Conservation (phyloP, 2,329 filamentous ascomycete species). For the Cryphonectria nitschkei region DNA sequence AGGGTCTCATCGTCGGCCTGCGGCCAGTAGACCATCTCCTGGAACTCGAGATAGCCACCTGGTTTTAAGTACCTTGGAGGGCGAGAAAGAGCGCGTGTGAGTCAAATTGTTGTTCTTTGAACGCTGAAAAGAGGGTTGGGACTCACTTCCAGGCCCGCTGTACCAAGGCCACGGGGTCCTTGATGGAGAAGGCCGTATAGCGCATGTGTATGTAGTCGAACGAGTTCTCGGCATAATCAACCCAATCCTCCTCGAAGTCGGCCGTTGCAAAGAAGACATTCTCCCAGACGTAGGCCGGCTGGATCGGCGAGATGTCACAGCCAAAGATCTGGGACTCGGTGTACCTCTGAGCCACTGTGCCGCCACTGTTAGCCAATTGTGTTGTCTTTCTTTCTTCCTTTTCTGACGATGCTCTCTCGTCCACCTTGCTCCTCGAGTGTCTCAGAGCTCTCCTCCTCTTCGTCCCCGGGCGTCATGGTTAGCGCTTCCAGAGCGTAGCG, state of each 20-base stretch:
- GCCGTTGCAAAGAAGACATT: constrained; percentile 57
- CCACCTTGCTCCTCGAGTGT: background rate
- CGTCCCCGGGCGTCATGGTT: background rate
- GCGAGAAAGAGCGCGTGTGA: background rate
- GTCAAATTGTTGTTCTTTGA: background rate
- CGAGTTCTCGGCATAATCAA: constrained; percentile 44
- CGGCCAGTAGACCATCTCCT: constrained; percentile 49
- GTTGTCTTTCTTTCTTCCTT: background rate
- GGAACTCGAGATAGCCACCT: constrained; percentile 54
- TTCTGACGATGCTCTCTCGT: background rate
- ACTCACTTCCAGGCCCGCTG: constrained; percentile 48
- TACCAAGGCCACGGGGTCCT: constrained; percentile 46
- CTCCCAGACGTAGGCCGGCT: constrained; percentile 54
- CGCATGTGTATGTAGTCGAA: constrained; percentile 57
- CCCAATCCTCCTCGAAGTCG: constrained; percentile 58
- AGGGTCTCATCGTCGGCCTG: constrained; percentile 51
- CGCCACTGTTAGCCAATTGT: constrained; percentile 14
- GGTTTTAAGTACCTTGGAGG: constrained; percentile 51
- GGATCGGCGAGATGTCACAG: constrained; percentile 56
- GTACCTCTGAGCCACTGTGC: constrained; percentile 51
- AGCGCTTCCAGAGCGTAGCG: background rate
- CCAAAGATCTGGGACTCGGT: constrained; percentile 49
- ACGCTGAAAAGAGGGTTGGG: background rate
- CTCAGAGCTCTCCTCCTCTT: background rate
- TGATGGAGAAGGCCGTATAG: constrained; percentile 50